Conservation (phyloP, 2,329 filamentous ascomycete genomes). For the Colletotrichum sansevieriae region DNA sequence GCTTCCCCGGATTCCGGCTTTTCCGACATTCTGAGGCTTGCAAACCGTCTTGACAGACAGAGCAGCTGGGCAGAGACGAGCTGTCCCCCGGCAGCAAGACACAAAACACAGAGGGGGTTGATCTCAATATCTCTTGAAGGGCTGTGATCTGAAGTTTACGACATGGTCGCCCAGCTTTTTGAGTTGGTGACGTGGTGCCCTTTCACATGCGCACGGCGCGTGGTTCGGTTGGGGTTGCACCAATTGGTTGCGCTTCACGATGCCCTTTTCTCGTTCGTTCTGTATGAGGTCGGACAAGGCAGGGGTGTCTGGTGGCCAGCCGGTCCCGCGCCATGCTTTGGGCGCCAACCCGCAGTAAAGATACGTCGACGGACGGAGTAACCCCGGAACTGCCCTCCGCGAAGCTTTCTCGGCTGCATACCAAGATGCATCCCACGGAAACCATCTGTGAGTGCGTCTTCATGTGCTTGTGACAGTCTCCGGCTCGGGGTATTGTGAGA, state of each 20-base stretch:
- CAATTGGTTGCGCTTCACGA: slow-evolving; percentile 10
- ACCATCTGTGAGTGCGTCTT: neutral
- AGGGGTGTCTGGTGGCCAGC: neutral
- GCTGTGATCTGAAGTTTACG: slow-evolving; percentile 23
- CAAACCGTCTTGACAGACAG: neutral
- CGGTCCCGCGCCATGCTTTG: slow-evolving; percentile 7
- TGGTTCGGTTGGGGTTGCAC: slow-evolving; percentile 22
- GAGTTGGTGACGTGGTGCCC: slow-evolving; percentile 32
- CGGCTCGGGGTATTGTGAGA: neutral
- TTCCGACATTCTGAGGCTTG: slow-evolving; percentile 17
- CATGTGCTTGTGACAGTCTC: slow-evolving; percentile 12
- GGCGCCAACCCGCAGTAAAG: slow-evolving; percentile 1
- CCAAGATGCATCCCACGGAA: slow-evolving; percentile 1
- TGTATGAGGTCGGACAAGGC: slow-evolving; percentile 13
- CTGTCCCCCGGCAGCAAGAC: slow-evolving; percentile 7
- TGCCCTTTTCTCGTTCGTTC: slow-evolving; percentile 6
- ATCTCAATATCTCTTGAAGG: slow-evolving; percentile 29
- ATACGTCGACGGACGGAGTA: slow-evolving; percentile 5
- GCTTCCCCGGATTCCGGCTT: slow-evolving; percentile 25
- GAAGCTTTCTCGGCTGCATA: slow-evolving; percentile 13
- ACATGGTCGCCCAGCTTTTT: slow-evolving; percentile 27
- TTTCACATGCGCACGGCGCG: slow-evolving; percentile 35
- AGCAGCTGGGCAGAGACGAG: slow-evolving; percentile 9
- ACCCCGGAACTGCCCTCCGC: slow-evolving; percentile 5
- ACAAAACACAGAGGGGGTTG: slow-evolving; percentile 1